Evolutionary conservation across 2,329 filamentous ascomycete genomes (phyloP).

Genomic region (Tolypocladium ovalisporum): DNA sequence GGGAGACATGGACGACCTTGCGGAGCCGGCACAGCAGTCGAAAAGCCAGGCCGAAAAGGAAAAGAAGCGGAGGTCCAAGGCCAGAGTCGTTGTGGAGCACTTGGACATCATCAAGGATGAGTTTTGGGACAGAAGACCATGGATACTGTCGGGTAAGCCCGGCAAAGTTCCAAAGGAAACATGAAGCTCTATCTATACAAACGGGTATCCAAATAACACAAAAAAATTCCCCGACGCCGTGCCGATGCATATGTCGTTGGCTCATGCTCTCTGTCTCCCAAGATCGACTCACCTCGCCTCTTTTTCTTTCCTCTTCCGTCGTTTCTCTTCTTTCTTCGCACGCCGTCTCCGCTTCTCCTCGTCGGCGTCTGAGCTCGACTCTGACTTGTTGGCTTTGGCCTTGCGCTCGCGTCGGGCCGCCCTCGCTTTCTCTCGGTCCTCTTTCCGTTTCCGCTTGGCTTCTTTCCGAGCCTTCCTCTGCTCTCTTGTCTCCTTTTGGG

Average conservation of each 20-base stretch:
- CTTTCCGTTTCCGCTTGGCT: constrained; percentile 18
- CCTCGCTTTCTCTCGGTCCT: constrained; percentile 12
- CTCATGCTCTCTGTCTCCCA: background rate
- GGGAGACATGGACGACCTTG: constrained; percentile 34
- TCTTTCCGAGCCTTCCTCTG: constrained; percentile 26
- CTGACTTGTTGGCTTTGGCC: constrained; percentile 13
- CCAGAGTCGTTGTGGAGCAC: constrained; percentile 71
- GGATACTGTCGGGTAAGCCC: constrained; percentile 67
- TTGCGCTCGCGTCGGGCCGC: constrained; percentile 7
- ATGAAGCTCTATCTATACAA: constrained; percentile 16
- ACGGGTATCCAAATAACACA: constrained; percentile 12
- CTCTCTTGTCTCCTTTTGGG: constrained; percentile 30
- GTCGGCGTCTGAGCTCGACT: constrained; percentile 13
- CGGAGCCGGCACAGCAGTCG: constrained; percentile 48
- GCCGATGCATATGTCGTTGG: constrained; percentile 5
- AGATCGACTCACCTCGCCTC: constrained; percentile 7
- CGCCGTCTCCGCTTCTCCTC: constrained; percentile 7
- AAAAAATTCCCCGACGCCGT: constrained; percentile 14
- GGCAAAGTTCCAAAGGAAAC: constrained; percentile 57
- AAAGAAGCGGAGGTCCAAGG: constrained; percentile 70
- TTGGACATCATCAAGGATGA: constrained; percentile 91
- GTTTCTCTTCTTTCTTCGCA: constrained; percentile 6
- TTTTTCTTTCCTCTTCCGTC: constrained; percentile 16
- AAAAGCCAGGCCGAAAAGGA: constrained; percentile 79
- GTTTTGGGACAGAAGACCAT: constrained; percentile 83